Evolutionary conservation across 768 basidiomycete species (phyloP).

Genomic region (Rhizopogon sp.): DNA sequence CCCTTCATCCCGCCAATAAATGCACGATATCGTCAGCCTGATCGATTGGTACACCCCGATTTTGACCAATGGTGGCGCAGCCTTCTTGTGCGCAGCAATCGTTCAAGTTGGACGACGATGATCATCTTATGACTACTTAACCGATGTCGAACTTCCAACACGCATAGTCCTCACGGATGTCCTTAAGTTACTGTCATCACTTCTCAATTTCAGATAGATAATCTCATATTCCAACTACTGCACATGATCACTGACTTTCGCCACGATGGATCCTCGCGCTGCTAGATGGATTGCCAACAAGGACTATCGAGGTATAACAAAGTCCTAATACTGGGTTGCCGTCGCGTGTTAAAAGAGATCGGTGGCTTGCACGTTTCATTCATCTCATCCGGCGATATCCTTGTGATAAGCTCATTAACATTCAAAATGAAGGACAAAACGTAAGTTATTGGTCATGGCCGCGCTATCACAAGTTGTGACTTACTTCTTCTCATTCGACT

Average conservation of each 20-base stretch:
- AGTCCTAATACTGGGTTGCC: background rate
- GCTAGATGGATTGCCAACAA: background rate
- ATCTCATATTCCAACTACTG: background rate
- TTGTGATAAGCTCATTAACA: background rate
- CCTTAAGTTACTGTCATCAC: background rate
- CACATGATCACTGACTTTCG: background rate
- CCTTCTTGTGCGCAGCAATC: background rate
- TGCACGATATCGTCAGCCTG: background rate
- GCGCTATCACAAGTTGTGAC: background rate
- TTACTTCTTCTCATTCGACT: background rate
- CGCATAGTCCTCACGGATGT: background rate
- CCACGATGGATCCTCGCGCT: slow-evolving; percentile 1
- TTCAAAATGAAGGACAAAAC: background rate
- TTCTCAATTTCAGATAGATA: background rate
- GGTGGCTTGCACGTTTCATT: background rate
- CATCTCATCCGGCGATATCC: background rate
- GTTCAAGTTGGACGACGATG: background rate
- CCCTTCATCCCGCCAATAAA: background rate
- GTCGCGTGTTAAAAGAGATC: background rate
- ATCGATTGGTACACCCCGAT: background rate
- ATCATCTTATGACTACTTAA: background rate
- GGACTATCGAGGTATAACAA: background rate
- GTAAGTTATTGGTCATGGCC: background rate
- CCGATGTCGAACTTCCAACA: background rate
- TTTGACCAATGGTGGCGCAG: background rate